Conservation (phyloP, 2,329 filamentous ascomycete genomes). For the Drechslera avenae region DNA sequence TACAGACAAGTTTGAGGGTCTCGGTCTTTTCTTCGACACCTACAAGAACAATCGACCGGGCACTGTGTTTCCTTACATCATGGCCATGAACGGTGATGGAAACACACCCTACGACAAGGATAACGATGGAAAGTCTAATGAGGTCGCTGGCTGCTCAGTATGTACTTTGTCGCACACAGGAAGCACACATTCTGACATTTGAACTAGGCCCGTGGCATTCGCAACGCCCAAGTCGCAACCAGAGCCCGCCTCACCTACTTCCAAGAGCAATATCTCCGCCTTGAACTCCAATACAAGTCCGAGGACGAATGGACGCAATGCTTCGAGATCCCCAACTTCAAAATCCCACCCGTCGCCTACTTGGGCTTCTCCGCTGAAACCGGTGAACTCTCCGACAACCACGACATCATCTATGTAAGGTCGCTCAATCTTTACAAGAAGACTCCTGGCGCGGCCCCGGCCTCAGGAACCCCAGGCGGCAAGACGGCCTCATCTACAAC, state of each 20-base stretch:
- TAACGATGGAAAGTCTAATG: conserved; percentile 90
- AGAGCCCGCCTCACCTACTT: conserved; percentile 93
- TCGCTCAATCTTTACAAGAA: conserved; percentile 86
- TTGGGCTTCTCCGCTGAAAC: conserved; percentile 80
- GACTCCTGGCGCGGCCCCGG: conserved; percentile 22
- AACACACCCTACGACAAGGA: conserved; percentile 87
- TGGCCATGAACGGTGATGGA: conserved; percentile 97
- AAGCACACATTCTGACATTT: conserved; percentile 13
- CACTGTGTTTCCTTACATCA: conserved; percentile 94
- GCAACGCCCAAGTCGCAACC: conserved; percentile 73
- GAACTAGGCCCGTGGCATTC: conserved; percentile 76
- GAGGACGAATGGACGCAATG: conserved; percentile 88
- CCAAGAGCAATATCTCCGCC: conserved; percentile 87
- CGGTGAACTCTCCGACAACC: conserved; percentile 94
- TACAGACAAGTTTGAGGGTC: conserved; percentile 85
- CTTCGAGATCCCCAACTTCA: conserved; percentile 72
- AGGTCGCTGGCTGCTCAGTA: conserved; percentile 90
- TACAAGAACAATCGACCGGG: conserved; percentile 99
- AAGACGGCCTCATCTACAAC: conserved; percentile 41
- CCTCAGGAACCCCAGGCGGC: conserved; percentile 8
- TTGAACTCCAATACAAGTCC: conserved; percentile 93
- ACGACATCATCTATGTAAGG: conserved; percentile 88
- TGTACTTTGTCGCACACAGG: conserved; percentile 27
- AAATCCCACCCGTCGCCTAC: conserved; percentile 75
- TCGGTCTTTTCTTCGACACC: conserved; percentile 95